phyloP scores from a whole-genome alignment of 129 eudicot species.

The Centaurea solstitialis region DNA sequence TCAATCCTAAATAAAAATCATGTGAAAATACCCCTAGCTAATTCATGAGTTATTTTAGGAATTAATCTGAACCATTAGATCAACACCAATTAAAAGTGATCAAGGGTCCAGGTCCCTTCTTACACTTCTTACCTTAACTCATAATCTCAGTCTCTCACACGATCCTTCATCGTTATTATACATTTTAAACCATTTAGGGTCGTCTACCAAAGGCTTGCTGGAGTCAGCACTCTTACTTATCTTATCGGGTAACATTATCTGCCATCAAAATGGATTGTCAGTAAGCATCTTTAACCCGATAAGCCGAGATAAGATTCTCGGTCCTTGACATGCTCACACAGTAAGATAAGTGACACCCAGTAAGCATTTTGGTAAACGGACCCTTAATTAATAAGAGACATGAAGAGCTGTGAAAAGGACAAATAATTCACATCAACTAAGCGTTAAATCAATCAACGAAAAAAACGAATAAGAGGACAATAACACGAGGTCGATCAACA shows the following conservation, averaged over 20 bases:
- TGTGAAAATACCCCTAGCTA: too few relatives aligned
- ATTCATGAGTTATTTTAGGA: too few relatives aligned
- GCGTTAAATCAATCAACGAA: background rate
- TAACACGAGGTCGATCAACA: background rate
- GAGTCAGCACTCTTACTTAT: background rate
- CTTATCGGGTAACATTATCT: background rate
- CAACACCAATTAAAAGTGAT: too few relatives aligned
- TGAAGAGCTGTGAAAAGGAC: background rate
- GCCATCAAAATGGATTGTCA: background rate
- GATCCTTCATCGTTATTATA: too few relatives aligned
- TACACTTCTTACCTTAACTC: too few relatives aligned
- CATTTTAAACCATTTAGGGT: background rate
- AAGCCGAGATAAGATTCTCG: background rate
- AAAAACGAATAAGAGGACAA: background rate
- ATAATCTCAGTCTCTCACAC: too few relatives aligned
- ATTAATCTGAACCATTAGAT: too few relatives aligned
- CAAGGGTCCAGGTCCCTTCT: too few relatives aligned
- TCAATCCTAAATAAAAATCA: too few relatives aligned
- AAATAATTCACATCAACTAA: background rate
- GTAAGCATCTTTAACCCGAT: background rate
- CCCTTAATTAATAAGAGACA: background rate
- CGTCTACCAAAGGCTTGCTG: background rate
- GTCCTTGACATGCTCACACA: background rate
- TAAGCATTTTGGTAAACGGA: background rate
- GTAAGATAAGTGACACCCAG: background rate